Base-by-base conservation (phyloP, 495 filamentous ascomycete genomes). In the Daldinia vernicosa region DNA sequence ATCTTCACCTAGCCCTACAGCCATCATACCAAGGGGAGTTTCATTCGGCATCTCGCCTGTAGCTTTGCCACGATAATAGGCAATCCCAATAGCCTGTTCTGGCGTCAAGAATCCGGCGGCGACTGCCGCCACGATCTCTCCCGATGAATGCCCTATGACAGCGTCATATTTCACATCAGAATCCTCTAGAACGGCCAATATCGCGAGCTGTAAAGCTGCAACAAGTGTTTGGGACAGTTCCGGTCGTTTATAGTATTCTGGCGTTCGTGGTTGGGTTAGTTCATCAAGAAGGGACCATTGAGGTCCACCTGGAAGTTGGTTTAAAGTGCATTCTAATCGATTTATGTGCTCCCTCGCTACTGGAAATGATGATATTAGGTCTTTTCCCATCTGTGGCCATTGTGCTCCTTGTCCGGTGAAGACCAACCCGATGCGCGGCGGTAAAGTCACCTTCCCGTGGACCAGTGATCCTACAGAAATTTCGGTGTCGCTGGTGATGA, bases 391-490 rank as follows among this genome's bases (percentile, higher is more conserved):
- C 22, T 68, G 22, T 0, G 74, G 58, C 83, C 83, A 84, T 57
- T 84, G 83, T 0, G 81, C 78, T 0, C 83, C 83, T 62, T 84
- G 83, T 0, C 82, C 82, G 0, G 82, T 83, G 66, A 84, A 84
- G 28, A 83, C 72, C 22, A 81, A 80, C 4, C 65, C 76, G 15
- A 82, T 47, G 12, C 47, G 39, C 0, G 77, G 75, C 1, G 52
- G 14, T 8, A 2, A 8, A 8, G 8, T 14, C 54, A 5, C 6
- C 5, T 22, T 30, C 47, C 22, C 45, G 33, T 52, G n/a, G 30
- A 24, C 11, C 37, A 27, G 3, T 45, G 14, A 1, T 9, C n/a
- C 24, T 40, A 1, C 28, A 12, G 28, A 2, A 27, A 64, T 17
- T 12, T 72, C 11, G 3, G 7, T 62, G 11, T 28, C 54, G 1